Evolutionary conservation across 2,329 filamentous ascomycete species (phyloP).

Genomic region (Dissoconium aciculare): DNA sequence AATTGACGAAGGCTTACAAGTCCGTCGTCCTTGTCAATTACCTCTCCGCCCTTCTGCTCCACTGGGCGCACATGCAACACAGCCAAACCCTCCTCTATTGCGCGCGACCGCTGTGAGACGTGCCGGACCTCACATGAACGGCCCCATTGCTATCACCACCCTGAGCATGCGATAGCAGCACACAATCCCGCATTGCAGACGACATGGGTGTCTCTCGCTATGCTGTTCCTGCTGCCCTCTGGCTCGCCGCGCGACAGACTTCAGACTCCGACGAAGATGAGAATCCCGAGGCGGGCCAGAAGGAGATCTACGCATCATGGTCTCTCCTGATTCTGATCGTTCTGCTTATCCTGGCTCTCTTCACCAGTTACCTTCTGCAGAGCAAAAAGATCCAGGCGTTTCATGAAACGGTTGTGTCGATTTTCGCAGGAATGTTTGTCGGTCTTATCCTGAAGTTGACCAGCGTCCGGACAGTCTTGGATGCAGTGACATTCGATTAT

Average conservation of each 20-base stretch:
- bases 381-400: constrained; percentile 94
- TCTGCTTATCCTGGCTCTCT: constrained; percentile 84
- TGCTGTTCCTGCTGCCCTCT: constrained; percentile 11
- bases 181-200: constrained; percentile 11
- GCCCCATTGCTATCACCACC: too few species aligned
- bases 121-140: too few species aligned
- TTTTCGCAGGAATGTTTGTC: constrained; percentile 95
- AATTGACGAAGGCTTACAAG: too few species aligned
- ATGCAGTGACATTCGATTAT: constrained; percentile 91
- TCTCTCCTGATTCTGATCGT: constrained; percentile 92
- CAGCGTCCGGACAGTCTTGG: constrained; percentile 68
- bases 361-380: constrained; percentile 93
- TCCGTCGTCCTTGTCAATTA: too few species aligned
- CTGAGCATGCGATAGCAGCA: constrained; percentile 16
- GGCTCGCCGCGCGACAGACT: constrained; percentile 28
- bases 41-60: too few species aligned
- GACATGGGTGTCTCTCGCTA: constrained; percentile 16
- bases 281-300: constrained; percentile 69
- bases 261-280: constrained; percentile 33
- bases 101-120: too few species aligned
- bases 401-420: constrained; percentile 95
- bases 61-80: too few species aligned
- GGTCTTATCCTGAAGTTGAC: constrained; percentile 75
- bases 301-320: constrained; percentile 93
- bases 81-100: too few species aligned